Conservation (phyloP, 768 basidiomycete species). For the Lepiota venenata region DNA sequence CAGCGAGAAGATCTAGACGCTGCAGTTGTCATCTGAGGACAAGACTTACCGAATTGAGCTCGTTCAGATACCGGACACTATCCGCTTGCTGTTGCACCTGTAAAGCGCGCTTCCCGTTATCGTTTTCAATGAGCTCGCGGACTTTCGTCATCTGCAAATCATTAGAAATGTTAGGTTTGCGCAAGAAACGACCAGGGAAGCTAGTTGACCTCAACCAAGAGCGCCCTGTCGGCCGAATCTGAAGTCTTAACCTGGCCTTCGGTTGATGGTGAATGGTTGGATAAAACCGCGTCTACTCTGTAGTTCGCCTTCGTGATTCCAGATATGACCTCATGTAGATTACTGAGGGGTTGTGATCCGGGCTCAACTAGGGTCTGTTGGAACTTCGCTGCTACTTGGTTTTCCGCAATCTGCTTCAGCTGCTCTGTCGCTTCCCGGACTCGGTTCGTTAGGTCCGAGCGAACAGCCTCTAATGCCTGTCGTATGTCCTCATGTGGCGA, state of each 20-base stretch:
- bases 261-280: too few relatives aligned
- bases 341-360: too few relatives aligned
- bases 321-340: too few relatives aligned
- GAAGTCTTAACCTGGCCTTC: neutral
- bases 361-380: neutral
- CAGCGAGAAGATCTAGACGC: neutral
- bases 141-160: constrained; percentile 33
- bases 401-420: constrained; percentile 16
- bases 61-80: constrained; percentile 74
- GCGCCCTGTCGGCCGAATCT: neutral
- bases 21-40: too few relatives aligned
- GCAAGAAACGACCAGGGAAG: neutral
- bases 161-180: neutral
- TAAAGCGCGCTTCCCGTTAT: constrained; percentile 41
- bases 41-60: constrained; percentile 59
- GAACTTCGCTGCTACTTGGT: constrained; percentile 2
- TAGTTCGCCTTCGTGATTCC: too few relatives aligned
- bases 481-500: neutral
- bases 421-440: neutral
- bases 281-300: too few relatives aligned
- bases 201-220: neutral
- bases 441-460: neutral
- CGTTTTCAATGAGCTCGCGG: constrained; percentile 43
- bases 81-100: constrained; percentile 69
- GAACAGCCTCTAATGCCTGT: neutral